Base-by-base conservation (phyloP, 495 filamentous ascomycete species). In the Geoglossum glabrum region DNA sequence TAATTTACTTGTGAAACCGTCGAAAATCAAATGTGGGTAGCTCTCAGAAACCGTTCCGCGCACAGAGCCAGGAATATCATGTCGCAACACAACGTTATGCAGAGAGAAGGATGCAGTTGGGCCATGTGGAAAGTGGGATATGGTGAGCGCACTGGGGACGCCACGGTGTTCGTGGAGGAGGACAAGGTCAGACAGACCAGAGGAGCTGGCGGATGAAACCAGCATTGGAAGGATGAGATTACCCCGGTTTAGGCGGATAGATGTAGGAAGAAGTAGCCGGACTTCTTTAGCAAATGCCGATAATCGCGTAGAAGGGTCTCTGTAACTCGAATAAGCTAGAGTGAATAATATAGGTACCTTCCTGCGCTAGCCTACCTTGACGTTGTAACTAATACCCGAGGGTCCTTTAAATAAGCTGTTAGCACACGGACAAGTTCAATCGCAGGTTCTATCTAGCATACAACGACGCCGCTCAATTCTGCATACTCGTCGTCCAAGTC, bases 401-500 rank as follows among this genome's bases (percentile, higher is more conserved):
- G 89, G 60, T 95, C 88, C 49, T 52, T 30, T 5, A 27, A 5
- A 31, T 3, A 31, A 31, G 25, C 25, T 31, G 19, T 52, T 52
- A 52, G 26, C 1, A 52, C 7, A 13, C 23, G 30, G 28, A 21
- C 49, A 30, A 5, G 17, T 28, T 21, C 23, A 27, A n/a, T 28
- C 19, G 49, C 23, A 6, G 8, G 15, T 31, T 31, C 25, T 4
- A 30, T 15, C 49, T 28, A 52, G 17, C 49, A 30, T 52, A 52
- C 49, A 19, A 87, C 78, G 58, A 95, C 77, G 26, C 89, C 89
- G 38, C 82, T 87, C 1, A 92, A 79, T 57, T 87, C 79, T 15
- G 83, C 78, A 67, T 95, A 95, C 75, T 99, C 92, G 66, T 99
- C 92, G 68, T 99, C 92, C n/a, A 99, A 72, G 61, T 87, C 84